Percentiles rank a stretch among this genome's conserved stretches.
These are phyloP conservation scores for Lactifluus pinguis DNA, from an alignment of 768 basidiomycete genomes.

Conservation along the genomic window DNA sequence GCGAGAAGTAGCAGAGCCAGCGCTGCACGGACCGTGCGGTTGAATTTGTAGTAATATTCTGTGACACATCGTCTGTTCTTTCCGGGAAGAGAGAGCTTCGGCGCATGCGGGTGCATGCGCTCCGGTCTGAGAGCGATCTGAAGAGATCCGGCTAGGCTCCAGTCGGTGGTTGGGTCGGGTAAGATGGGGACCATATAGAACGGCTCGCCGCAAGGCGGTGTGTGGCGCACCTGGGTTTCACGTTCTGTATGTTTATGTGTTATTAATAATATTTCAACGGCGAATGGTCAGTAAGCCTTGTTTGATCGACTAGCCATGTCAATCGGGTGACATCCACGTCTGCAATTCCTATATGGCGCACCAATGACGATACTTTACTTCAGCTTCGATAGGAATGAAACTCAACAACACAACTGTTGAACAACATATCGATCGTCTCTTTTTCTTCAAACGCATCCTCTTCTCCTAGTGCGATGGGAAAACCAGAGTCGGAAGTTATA, in stretches of 20 bases:
- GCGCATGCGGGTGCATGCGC: constrained; percentile 34
- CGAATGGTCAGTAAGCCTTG: no score
- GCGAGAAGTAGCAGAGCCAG: constrained; percentile 8
- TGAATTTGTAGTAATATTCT: constrained; percentile 24
- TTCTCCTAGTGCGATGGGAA: constrained; percentile 19
- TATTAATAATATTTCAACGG: no score
- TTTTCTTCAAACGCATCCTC: no score
- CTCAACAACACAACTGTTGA: no score
- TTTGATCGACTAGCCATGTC: no score
- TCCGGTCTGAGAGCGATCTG: constrained; percentile 40
- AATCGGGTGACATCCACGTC: no score
- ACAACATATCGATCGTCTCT: no score
- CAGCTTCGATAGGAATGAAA: no score
- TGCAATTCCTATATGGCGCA: no score
- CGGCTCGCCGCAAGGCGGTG: neutral
- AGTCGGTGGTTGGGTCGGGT: constrained; percentile 6
- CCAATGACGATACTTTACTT: no score
- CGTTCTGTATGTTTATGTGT: no score
- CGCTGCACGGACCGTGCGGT: neutral
- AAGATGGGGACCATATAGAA: neutral
- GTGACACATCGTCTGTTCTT: constrained; percentile 7
- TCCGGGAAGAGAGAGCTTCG: constrained; percentile 21
- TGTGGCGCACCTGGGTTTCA: neutral
- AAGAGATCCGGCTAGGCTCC: constrained; percentile 32
- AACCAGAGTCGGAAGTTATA: constrained; percentile 26